Evolutionary conservation across 2,329 filamentous ascomycete species (phyloP), one percentile per base, ranked within the genome.

Genomic region (Cucurbitaria berberidis): DNA sequence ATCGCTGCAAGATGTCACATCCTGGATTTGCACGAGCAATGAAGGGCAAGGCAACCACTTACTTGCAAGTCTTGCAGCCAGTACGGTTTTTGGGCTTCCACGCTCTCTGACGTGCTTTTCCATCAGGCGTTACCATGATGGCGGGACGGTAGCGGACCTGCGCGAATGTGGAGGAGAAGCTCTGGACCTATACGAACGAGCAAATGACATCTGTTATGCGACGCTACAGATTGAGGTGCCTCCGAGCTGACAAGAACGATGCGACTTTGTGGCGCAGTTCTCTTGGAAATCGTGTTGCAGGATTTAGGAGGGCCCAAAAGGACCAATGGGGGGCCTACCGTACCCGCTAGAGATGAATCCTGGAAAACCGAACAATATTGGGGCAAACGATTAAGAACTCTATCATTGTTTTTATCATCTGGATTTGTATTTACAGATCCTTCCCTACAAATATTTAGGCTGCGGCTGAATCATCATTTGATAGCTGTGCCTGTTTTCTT

Each of bases 61-160:
- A 62, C 59, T 62, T 62, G 59, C 59, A 62, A 8, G 56, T 62
- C 44, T 59, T 62, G 41, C 59, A 62, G 1, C 59, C 59, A 35
- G 53, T 59, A 10, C 56, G 48, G 7, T 53, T 53, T 34, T 62
- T 62, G 1, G 59, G 56, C 30, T 51, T 62, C 59, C 59, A 62
- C 5, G 59, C 53, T 40, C 59, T 55, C 45, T 62, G 59, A 35
- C 59, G 59, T 10, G 46, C 32, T 35, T 59, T 62, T 18, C 55
- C 53, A 26, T 40, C 30, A 15, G 49, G 29, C 35, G 48, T 45
- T 7, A 38, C 43, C 49, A 58, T 60, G 26, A 22, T 19, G 9
- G 9, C 6, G 16, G 10, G 21, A 16, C 43, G 19, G 24, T n/a
- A 10, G 16, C 24, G n/a, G 6, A 39, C 18, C 15, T 54, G 27